Evolutionary conservation across 2,329 filamentous ascomycete genomes (phyloP).

Genomic region (Botryotinia globosa): DNA sequence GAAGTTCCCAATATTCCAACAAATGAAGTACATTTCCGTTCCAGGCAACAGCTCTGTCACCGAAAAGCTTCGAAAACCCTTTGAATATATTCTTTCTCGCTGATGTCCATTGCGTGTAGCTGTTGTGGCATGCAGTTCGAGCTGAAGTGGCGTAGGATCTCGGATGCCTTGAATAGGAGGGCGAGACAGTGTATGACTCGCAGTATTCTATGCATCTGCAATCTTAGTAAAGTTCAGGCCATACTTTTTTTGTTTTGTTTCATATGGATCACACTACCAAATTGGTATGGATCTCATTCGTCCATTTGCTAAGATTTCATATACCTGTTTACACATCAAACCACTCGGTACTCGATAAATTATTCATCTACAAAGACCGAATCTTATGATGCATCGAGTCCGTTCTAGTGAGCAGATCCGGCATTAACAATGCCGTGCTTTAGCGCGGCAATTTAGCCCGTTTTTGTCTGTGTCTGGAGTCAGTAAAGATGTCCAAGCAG

Average conservation of each 20-base stretch:
- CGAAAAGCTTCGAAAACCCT: neutral
- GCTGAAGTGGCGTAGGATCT: neutral
- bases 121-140: neutral
- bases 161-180: neutral
- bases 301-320: neutral
- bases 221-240: neutral
- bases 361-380: neutral
- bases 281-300: neutral
- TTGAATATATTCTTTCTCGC: neutral
- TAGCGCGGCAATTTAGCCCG: neutral
- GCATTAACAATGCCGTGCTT: neutral
- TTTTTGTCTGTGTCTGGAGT: neutral
- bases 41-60: neutral
- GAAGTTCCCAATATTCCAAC: neutral
- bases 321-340: neutral
- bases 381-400: neutral
- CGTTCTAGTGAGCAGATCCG: neutral
- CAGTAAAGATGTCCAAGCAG: neutral
- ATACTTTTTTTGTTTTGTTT: neutral
- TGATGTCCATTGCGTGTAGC: neutral
- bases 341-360: neutral
- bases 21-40: neutral
- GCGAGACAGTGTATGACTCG: constrained; percentile 7
- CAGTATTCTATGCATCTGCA: neutral
- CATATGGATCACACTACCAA: neutral